Base-by-base conservation (phyloP, 495 filamentous ascomycete species). In the Penicillium atrosanguineum region DNA sequence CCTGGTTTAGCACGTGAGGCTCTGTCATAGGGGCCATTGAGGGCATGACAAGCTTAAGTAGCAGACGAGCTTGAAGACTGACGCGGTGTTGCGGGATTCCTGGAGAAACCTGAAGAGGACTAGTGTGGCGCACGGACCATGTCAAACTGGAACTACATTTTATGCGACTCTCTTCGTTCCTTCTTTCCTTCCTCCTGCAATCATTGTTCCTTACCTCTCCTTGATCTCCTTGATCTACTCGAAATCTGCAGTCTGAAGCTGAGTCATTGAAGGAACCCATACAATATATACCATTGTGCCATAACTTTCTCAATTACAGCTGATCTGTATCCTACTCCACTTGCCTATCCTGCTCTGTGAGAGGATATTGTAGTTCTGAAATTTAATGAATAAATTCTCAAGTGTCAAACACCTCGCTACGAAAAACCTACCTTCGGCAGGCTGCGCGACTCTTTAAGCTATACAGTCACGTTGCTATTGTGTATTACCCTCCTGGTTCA, bases 1-100 rank as follows among this genome's bases (percentile, higher is more conserved):
- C 74, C 62, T 77, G 74, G 31, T 76, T 78, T 25, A 78, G 53
- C 6, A 78, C 61, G 55, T 72, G 66, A 9, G 72, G 66, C 45
- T 75, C 71, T 53, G 63, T 62, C 16, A 69, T 58, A 37, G 67
- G 47, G 3, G 56, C 49, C 53, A 66, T 64, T 41, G 67, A 69
- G 31, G 63, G 65, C 69, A 72, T 70, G 5, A 16, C 61, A 62
- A 31, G 19, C 36, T 21, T 36, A 6, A 15, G 9, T 38, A 34
- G 31, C n/a, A 40, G 16, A 20, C 19, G n/a, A 11, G 15, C 38
- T 40, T 7, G 16, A 19, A 19, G 38, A 40, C n/a, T n/a, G 8
- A 23, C 23, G 23, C 1, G 38, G n/a, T 7, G n/a, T 40, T 7
- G 38, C 38, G 19, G 38, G 16, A 7, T 16, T 16, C 16, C 1